Conservation (phyloP, 257 asterid genomes). For the Solanum piurae region DNA sequence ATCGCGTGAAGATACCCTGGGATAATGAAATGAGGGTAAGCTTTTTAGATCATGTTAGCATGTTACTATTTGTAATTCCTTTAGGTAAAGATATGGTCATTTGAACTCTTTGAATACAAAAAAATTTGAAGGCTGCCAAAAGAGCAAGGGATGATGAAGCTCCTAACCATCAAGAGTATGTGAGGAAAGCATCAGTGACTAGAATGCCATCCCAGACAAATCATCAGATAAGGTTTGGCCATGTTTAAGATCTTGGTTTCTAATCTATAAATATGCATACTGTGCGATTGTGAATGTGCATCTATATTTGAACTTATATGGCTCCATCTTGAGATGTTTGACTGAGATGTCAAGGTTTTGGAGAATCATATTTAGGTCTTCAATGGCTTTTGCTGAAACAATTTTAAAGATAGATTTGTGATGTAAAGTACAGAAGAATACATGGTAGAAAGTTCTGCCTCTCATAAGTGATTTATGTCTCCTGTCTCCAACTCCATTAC, state of each 20-base stretch:
- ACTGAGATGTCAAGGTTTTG: neutral
- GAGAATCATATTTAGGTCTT: neutral
- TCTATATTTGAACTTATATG: neutral
- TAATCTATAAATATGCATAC: neutral
- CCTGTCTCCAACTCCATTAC: neutral
- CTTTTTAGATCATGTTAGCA: neutral
- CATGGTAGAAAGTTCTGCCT: neutral
- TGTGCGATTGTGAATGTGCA: neutral
- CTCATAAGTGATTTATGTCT: neutral
- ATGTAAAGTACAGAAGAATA: neutral
- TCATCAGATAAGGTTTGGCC: conserved; percentile 42
- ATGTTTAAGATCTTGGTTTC: neutral
- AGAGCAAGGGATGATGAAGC: conserved; percentile 32
- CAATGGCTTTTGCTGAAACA: neutral
- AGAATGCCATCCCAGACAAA: conserved; percentile 26
- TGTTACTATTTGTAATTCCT: neutral
- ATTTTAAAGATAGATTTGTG: neutral
- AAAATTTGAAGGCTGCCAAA: conserved; percentile 30
- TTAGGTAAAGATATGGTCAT: neutral
- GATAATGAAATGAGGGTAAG: conserved; percentile 26
- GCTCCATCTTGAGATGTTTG: neutral
- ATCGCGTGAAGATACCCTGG: conserved; percentile 11
- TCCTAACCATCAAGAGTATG: conserved; percentile 21
- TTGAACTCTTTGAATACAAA: neutral
- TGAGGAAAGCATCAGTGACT: conserved; percentile 24